Base-by-base conservation (phyloP, 495 filamentous ascomycete species). In the Penicillium riverlandense region DNA sequence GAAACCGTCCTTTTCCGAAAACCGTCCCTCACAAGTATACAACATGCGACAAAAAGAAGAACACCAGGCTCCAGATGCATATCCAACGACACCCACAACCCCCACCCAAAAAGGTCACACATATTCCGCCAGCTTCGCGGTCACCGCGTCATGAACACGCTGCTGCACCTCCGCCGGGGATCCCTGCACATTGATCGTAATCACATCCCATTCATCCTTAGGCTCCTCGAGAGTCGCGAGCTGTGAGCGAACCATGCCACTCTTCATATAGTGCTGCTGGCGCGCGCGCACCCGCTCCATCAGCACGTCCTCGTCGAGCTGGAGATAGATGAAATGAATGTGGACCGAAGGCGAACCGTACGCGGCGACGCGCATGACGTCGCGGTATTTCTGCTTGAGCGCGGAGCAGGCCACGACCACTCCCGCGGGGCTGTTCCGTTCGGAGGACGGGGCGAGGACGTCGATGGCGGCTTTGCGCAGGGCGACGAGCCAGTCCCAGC, bases 351-450 rank as follows among this genome's bases (percentile, higher is more conserved):
- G 82, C 48, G 83, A 75, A 45, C 79, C 75, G 69, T 95, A 90
- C 11, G 85, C 77, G 2, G 91, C 92, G 8, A 92, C 79, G 40
- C 94, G 84, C 65, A 99, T 90, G 36, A 96, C 90, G 62, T 99
- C 91, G 49, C 94, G 86, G 73, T 99, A 99, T 69, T 91, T 94
- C 58, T 85, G 85, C 72, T 97, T 97, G 40, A 99, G 76, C 5
- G 91, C 92, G 11, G 88, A 95, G 75, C 94, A 99, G 38, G 94
- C 95, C 43, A 99, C 75, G 14, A 99, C 86, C 22, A 96, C 95
- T 40, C 91, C 94, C 30, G 79, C 68, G 0, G 79, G 73, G 45
- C 60, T 58, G 50, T 69, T 68, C 6, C 60, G 40, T 37, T 66
- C 62, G 29, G 72, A 67, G 30, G 22, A 22, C 22, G 78, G 75